Conservation (phyloP, 805 yeast species). For the Lipomyces mesembrius region DNA sequence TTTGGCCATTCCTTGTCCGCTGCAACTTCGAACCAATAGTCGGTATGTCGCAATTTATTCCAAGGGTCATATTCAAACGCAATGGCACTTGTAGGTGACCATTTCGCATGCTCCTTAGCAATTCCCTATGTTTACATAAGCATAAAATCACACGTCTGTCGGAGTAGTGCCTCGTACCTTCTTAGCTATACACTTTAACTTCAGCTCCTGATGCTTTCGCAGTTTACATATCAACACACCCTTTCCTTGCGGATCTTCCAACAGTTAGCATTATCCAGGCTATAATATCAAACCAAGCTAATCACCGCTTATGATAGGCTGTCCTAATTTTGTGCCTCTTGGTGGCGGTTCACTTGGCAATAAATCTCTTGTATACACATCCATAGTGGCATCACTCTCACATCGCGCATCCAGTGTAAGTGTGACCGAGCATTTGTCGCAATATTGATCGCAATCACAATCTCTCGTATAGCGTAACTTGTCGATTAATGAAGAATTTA, state of each 20-base stretch:
- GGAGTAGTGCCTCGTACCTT: conserved; percentile 84
- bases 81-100: conserved; percentile 96
- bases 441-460: conserved; percentile 97
- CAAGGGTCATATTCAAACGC: conserved; percentile 99
- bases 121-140: conserved; percentile 27
- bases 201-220: conserved; percentile 88
- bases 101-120: conserved; percentile 87
- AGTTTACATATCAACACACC: conserved; percentile 93
- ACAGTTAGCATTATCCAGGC: background rate
- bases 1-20: conserved; percentile 93
- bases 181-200: conserved; percentile 90
- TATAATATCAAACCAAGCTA: background rate
- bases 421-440: conserved; percentile 92
- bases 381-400: conserved; percentile 84
- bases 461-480: conserved; percentile 55
- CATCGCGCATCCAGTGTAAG: conserved; percentile 86
- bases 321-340: conserved; percentile 58
- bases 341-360: conserved; percentile 51
- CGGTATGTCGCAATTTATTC: conserved; percentile 95
- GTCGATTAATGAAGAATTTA: conserved; percentile 82
- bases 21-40: conserved; percentile 92
- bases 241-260: conserved; percentile 63
- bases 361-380: conserved; percentile 85
- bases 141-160: conserved; percentile 12
- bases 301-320: conserved; percentile 69